Percentiles rank a stretch among this genome's conserved stretches.
Conservation (phyloP, 1,284 basidiomycete genomes). For the Malassezia yamatoensis region DNA sequence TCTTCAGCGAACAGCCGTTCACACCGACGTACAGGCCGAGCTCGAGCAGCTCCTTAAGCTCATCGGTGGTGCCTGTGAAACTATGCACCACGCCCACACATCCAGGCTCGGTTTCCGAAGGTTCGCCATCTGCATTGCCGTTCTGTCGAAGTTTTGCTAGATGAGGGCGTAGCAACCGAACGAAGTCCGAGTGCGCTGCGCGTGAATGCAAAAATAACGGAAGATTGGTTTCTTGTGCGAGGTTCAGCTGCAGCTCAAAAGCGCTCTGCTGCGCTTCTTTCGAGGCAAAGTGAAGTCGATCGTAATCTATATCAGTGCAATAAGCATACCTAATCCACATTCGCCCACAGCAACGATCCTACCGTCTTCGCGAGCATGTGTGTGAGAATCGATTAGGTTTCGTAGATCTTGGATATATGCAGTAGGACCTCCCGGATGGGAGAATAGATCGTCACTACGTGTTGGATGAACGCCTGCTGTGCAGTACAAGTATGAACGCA, state of each 20-base stretch:
- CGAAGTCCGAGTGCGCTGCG: constrained; percentile 57
- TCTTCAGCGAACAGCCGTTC: constrained; percentile 78
- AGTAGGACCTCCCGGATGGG: constrained; percentile 53
- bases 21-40: constrained; percentile 54
- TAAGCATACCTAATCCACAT: constrained; percentile 64
- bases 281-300: constrained; percentile 63
- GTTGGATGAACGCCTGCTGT: constrained; percentile 82
- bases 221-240: constrained; percentile 64
- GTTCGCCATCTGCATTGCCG: not conserved
- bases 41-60: constrained; percentile 60
- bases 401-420: constrained; percentile 54
- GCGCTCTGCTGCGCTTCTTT: constrained; percentile 59
- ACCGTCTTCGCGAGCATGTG: not conserved
- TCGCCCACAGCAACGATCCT: constrained; percentile 63
- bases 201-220: constrained; percentile 79
- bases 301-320: constrained; percentile 58
- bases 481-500: constrained; percentile 58
- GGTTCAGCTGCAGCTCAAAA: constrained; percentile 62
- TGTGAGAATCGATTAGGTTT: not conserved
- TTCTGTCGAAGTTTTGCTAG: constrained; percentile 17
- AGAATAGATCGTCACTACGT: constrained; percentile 65
- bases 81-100: constrained; percentile 63
- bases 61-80: constrained; percentile 64
- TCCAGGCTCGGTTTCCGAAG: not conserved
- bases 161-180: constrained; percentile 54